These are phyloP conservation scores for Trichophyton benhamiae DNA, from an alignment of 2,329 filamentous ascomycete species.

Conservation along the genomic window DNA sequence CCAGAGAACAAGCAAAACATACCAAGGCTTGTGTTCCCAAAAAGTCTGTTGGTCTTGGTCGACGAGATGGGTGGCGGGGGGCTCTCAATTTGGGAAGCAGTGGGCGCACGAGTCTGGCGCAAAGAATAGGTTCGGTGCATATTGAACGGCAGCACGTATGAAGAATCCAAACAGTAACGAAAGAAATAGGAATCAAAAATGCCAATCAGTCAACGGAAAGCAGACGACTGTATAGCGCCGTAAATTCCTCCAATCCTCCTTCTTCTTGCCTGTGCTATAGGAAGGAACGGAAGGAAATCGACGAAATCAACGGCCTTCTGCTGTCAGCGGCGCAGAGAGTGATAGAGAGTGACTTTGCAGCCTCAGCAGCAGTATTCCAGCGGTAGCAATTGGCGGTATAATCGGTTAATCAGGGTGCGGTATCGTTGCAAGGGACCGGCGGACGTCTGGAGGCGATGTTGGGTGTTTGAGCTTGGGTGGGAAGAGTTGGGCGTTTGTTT, in stretches of 20 bases:
- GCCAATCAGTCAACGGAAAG: background rate
- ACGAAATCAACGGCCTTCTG: background rate
- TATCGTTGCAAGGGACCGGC: too few relatives aligned
- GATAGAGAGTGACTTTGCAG: background rate
- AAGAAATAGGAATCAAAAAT: background rate
- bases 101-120: constrained; percentile 93
- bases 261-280: background rate
- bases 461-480: background rate
- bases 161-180: background rate
- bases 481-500: background rate
- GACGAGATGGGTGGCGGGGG: constrained; percentile 82
- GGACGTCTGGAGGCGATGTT: background rate
- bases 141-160: constrained; percentile 13
- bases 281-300: background rate
- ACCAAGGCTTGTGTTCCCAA: constrained; percentile 79
- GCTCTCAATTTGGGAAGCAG: constrained; percentile 81
- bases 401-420: too few relatives aligned
- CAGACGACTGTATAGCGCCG: background rate
- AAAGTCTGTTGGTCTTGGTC: constrained; percentile 82
- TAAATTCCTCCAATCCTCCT: background rate
- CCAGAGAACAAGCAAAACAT: constrained; percentile 31
- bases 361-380: background rate
- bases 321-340: background rate
- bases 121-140: constrained; percentile 99
- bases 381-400: background rate